phyloP scores from a whole-genome alignment of 331 rosid species.

The Quercus phellos region DNA sequence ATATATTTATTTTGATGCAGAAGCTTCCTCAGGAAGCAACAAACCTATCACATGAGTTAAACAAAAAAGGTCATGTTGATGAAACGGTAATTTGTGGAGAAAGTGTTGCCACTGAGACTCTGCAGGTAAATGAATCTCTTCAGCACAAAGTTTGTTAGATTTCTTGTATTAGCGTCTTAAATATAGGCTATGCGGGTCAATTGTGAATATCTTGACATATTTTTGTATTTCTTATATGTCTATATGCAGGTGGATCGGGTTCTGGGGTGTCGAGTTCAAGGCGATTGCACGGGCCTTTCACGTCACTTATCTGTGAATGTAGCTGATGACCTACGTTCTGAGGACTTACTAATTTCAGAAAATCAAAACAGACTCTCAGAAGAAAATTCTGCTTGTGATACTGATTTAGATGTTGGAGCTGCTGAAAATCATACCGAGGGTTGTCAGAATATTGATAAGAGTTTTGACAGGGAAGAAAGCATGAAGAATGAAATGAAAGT shows the following conservation, averaged over 20 bases:
- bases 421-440: conserved; percentile 42
- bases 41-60: conserved; percentile 29
- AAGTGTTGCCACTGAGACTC: conserved; percentile 38
- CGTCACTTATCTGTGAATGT: conserved; percentile 41
- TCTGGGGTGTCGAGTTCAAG: conserved; percentile 84
- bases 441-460: conserved; percentile 41
- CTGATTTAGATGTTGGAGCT: conserved; percentile 45
- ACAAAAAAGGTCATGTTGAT: conserved; percentile 41
- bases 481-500: conserved; percentile 39
- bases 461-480: conserved; percentile 47
- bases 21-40: conserved; percentile 47
- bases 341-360: conserved; percentile 44
- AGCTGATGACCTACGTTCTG: conserved; percentile 43
- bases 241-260: conserved; percentile 84
- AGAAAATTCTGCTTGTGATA: conserved; percentile 51
- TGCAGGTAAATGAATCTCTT: conserved; percentile 59
- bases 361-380: conserved; percentile 41
- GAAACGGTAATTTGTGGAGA: conserved; percentile 36
- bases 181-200: conserved; percentile 11
- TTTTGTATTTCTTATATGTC: conserved; percentile 21
- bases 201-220: conserved; percentile 22
- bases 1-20: conserved; percentile 38
- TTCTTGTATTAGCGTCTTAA: conserved; percentile 14
- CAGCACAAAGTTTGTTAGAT: conserved; percentile 8
- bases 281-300: conserved; percentile 36